Evolutionary conservation across 2,329 filamentous ascomycete species (phyloP).

Genomic region (Scytalidium sp.): DNA sequence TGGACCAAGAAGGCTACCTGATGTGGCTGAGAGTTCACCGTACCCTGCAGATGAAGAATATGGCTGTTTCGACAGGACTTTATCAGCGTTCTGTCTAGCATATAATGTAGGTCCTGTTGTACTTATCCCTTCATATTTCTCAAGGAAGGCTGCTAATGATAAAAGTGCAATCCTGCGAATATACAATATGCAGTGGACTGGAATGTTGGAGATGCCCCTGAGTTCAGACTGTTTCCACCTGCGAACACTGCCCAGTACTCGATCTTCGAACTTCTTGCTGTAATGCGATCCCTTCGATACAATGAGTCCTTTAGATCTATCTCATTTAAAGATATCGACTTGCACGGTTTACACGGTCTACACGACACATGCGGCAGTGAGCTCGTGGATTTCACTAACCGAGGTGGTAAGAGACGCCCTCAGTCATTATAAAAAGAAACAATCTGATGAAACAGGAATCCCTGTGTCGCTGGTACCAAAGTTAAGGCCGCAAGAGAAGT

Average conservation of each 20-base stretch:
- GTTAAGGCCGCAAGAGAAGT: constrained; percentile 32
- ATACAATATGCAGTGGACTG: constrained; percentile 62
- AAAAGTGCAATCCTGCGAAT: constrained; percentile 53
- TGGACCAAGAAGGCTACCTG: constrained; percentile 53
- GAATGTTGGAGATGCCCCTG: constrained; percentile 63
- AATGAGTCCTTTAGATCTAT: constrained; percentile 68
- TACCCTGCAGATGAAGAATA: constrained; percentile 53
- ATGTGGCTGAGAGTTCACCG: constrained; percentile 36
- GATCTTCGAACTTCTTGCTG: constrained; percentile 61
- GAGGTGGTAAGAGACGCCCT: constrained; percentile 47
- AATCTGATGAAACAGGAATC: constrained; percentile 30
- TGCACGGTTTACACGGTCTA: constrained; percentile 63
- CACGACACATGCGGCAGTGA: constrained; percentile 59
- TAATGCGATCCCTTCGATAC: constrained; percentile 67
- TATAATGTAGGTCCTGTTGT: constrained; percentile 47
- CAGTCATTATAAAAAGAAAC: constrained; percentile 44
- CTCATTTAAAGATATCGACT: constrained; percentile 61
- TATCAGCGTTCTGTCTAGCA: constrained; percentile 67
- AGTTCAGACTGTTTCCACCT: constrained; percentile 61
- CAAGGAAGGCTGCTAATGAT: constrained; percentile 2
- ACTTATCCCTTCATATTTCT: background rate
- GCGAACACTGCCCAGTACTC: constrained; percentile 52
- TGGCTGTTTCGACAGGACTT: constrained; percentile 60
- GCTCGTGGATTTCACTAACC: constrained; percentile 57
- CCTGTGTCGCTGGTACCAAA: constrained; percentile 24